Base-by-base conservation (phyloP, 441 rosid species). In the Manihot esculenta region DNA sequence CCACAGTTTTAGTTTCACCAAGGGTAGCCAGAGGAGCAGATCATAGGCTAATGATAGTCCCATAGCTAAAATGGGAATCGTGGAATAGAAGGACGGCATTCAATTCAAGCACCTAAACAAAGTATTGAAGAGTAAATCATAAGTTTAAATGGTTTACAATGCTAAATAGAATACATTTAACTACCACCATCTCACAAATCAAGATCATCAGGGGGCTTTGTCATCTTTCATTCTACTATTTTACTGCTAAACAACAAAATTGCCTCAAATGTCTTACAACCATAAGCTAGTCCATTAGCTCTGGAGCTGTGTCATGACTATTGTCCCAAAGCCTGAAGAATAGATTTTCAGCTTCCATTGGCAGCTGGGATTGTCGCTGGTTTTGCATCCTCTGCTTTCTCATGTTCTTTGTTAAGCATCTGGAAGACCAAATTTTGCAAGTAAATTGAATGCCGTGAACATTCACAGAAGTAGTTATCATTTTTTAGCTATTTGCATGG, bases 361-460 rank as follows among this genome's bases (percentile, higher is more conserved):
- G 70, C 73, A 62, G 78, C 72, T 0, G 83, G 84, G 44, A 80
- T 75, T 12, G 85, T 42, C 38, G 80, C 77, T n/a, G 85, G 78
- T 61, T 83, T 82, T 2, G 84, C 72, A 69, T 85, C 89, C 66
- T 82, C 87, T 0, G 86, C 85, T 74, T 81, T 85, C 30, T 85
- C 87, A 20, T 85, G 89, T 70, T 85, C 89, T 78, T 83, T 85
- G 73, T 85, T 85, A 54, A 85, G 59, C 73, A 84, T 82, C 86
- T 86, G 79, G 17, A 54, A 20, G 21, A 11, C 20, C 62, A 58
- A 27, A 12, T 55, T 58, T 30, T 30, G 41, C 62, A 49, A 8
- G 27, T 26, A 48, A 21, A 24, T 33, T n/a, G 47, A 2, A 21
- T 10, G 42, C 0, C 6, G 2, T 27, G 42, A 30, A 58, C 38